Percentiles rank a stretch among this genome's conserved stretches.
These are phyloP conservation scores for Lepidium africanum DNA, from an alignment of 345 rosid species.

Conservation along the genomic window DNA sequence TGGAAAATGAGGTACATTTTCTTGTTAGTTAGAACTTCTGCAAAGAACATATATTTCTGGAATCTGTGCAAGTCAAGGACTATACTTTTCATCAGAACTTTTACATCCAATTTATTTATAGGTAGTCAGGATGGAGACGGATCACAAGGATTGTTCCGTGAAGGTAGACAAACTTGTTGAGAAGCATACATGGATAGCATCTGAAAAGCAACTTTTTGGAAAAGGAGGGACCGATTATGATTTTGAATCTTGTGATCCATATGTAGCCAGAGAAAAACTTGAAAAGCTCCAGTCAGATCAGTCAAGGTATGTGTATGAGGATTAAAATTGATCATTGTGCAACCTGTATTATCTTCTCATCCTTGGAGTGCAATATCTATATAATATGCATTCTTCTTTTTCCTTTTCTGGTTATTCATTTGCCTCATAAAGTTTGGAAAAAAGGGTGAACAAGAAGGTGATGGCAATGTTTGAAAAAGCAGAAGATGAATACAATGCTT, in stretches of 20 bases:
- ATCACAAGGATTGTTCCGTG: conserved; percentile 74
- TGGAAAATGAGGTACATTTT: conserved; percentile 87
- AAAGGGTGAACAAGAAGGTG: conserved; percentile 96
- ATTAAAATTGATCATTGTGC: neutral
- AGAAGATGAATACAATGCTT: conserved; percentile 90
- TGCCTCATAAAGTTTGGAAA: conserved; percentile 62
- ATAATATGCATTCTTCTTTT: neutral
- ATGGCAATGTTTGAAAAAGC: conserved; percentile 99
- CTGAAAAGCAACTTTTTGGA: conserved; percentile 93
- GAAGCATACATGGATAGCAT: conserved; percentile 91
- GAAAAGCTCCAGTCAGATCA: conserved; percentile 83
- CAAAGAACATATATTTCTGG: neutral
- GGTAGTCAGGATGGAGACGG: conserved; percentile 86
- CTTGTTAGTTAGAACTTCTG: neutral
- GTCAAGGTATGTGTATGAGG: conserved; percentile 47
- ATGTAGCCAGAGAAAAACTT: conserved; percentile 71
- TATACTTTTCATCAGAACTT: conserved; percentile 5
- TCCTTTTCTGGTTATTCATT: neutral
- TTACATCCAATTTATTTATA: conserved; percentile 15
- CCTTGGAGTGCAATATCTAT: neutral
- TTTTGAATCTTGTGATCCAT: conserved; percentile 64
- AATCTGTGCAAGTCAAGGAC: neutral
- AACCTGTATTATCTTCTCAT: neutral
- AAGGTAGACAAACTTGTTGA: conserved; percentile 85
- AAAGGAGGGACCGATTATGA: conserved; percentile 95